phyloP scores from a whole-genome alignment of 495 filamentous ascomycete species.

The Parathielavia hyrcaniae region DNA sequence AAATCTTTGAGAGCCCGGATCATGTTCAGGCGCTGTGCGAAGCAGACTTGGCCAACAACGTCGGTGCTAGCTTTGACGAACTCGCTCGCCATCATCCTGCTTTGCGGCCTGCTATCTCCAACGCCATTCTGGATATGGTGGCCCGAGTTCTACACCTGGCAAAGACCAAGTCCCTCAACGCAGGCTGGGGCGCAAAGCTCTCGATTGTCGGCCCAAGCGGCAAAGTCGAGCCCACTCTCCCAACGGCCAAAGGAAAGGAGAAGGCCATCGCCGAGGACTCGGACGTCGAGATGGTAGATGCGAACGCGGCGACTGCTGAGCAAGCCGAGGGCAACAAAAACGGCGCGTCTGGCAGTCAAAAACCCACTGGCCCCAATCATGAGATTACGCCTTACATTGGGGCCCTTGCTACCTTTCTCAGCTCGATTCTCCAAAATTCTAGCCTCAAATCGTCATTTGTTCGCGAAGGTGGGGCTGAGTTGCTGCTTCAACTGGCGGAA shows the following conservation, averaged over 20 bases:
- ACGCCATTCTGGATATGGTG: constrained; percentile 76
- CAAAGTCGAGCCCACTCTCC: constrained; percentile 19
- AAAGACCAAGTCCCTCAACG: constrained; percentile 55
- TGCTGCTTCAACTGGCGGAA: constrained; percentile 75
- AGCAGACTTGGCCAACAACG: constrained; percentile 52
- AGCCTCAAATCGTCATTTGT: constrained; percentile 69
- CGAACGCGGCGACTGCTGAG: constrained; percentile 18
- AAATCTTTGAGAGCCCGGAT: constrained; percentile 85
- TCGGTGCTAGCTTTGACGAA: constrained; percentile 88
- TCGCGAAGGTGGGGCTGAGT: constrained; percentile 70
- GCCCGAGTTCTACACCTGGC: constrained; percentile 67
- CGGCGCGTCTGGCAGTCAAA: constrained; percentile 2
- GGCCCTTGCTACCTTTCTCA: constrained; percentile 67
- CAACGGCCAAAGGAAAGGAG: constrained; percentile 34
- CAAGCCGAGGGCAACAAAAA: constrained; percentile 7
- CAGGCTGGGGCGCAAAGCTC: constrained; percentile 73
- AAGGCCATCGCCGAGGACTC: constrained; percentile 36
- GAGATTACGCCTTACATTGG: constrained; percentile 61
- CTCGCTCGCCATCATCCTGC: constrained; percentile 86
- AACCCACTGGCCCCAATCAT: constrained; percentile 1
- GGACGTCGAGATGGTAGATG: constrained; percentile 57
- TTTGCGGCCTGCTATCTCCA: constrained; percentile 71
- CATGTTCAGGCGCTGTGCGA: constrained; percentile 81
- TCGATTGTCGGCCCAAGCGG: constrained; percentile 54
- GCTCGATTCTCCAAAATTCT: constrained; percentile 69